Percentiles rank a stretch among this genome's conserved stretches.
phyloP scores from a whole-genome alignment of 2,329 filamentous ascomycete genomes.

The Teratosphaeria pseudoeucalypti region DNA sequence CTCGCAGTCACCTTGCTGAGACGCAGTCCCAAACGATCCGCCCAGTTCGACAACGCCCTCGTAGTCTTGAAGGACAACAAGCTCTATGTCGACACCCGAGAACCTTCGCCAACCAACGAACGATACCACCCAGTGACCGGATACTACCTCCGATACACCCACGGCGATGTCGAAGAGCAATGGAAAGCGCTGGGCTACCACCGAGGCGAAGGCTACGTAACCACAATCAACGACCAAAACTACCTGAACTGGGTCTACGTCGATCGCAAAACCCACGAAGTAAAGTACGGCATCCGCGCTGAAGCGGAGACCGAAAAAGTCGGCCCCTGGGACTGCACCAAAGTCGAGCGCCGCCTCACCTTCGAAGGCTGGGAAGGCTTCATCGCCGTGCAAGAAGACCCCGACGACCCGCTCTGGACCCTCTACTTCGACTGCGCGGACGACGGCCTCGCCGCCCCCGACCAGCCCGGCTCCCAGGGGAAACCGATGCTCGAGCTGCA shows the following conservation, averaged over 20 bases:
- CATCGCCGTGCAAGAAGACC: conserved; percentile 42
- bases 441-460: conserved; percentile 29
- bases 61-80: conserved; percentile 31
- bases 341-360: conserved; percentile 45
- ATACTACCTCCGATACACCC: conserved; percentile 40
- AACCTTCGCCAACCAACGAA: conserved; percentile 10
- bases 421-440: conserved; percentile 41
- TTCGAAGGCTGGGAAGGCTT: conserved; percentile 49
- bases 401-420: conserved; percentile 35
- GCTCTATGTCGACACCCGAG: conserved; percentile 24
- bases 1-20: conserved; percentile 19
- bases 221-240: conserved; percentile 44
- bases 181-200: conserved; percentile 24
- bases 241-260: conserved; percentile 60
- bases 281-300: conserved; percentile 49
- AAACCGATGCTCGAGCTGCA: conserved; percentile 23
- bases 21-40: conserved; percentile 14
- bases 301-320: conserved; percentile 59
- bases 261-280: conserved; percentile 48
- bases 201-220: conserved; percentile 35
- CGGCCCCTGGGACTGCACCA: conserved; percentile 76
- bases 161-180: conserved; percentile 28
- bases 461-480: conserved; percentile 13
- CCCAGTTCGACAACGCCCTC: conserved; percentile 18
- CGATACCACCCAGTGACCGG: conserved; percentile 25